Conservation (phyloP, 2,329 filamentous ascomycete species). For the Aulographum hederae region DNA sequence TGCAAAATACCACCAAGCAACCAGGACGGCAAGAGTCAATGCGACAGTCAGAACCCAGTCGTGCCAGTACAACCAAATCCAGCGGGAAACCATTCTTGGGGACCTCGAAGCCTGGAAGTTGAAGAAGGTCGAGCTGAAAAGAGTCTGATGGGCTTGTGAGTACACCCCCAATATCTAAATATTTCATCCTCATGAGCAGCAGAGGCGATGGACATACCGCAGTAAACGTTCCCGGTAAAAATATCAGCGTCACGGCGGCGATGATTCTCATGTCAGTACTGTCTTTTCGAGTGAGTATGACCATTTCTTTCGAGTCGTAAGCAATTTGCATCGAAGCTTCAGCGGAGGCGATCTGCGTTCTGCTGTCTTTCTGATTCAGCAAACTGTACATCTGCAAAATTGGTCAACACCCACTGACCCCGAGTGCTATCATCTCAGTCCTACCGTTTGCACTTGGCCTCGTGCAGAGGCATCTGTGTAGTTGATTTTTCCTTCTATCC, state of each 20-base stretch:
- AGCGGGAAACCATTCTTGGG: not conserved
- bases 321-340: slow-evolving; percentile 5
- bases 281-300: slow-evolving; percentile 9
- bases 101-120: slow-evolving; percentile 4
- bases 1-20: slow-evolving; percentile 8
- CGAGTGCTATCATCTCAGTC: too few species aligned
- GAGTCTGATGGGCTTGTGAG: slow-evolving; percentile 1
- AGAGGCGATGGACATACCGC: slow-evolving; percentile 7
- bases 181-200: slow-evolving; percentile 8
- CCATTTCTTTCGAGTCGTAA: slow-evolving; percentile 7
- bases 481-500: not conserved
- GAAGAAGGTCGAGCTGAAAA: slow-evolving; percentile 4
- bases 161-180: slow-evolving; percentile 4
- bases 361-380: slow-evolving; percentile 9
- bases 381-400: slow-evolving; percentile 8
- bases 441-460: too few species aligned
- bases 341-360: slow-evolving; percentile 7
- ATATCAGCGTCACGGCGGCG: slow-evolving; percentile 9
- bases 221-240: slow-evolving; percentile 10
- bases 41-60: slow-evolving; percentile 8
- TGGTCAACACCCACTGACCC: too few species aligned
- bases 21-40: slow-evolving; percentile 7
- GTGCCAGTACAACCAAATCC: slow-evolving; percentile 9
- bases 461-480: not conserved
- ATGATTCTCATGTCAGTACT: slow-evolving; percentile 11